Percentiles rank a stretch among this genome's conserved stretches.
Conservation (phyloP, 352 stramenopile species). For the Thraustochytrium striatum region DNA sequence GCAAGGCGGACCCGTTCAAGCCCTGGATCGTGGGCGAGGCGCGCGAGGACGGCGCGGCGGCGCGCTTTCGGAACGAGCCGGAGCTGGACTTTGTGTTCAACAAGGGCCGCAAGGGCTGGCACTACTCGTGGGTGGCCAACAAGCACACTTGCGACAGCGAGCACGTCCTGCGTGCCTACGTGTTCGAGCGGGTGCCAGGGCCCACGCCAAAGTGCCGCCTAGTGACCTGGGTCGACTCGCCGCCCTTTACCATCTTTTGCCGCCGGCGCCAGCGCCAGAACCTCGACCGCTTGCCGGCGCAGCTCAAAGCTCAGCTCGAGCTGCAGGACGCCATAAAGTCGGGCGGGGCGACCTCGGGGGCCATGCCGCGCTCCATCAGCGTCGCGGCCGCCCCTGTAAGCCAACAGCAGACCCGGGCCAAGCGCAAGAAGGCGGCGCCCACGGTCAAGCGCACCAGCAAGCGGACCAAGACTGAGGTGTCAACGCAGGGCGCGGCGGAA, state of each 20-base stretch:
- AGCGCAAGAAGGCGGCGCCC: too few relatives aligned
- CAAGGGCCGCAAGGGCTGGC: constrained; percentile 35
- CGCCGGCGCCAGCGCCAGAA: constrained; percentile 29
- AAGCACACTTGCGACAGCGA: constrained; percentile 50
- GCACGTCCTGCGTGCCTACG: constrained; percentile 39
- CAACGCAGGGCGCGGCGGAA: too few relatives aligned
- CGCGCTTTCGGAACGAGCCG: background rate
- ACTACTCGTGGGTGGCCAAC: constrained; percentile 49
- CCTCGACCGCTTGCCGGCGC: constrained; percentile 2
- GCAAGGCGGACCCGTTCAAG: constrained; percentile 39
- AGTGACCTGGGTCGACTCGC: constrained; percentile 1
- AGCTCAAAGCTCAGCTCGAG: constrained; percentile 47
- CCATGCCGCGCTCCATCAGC: background rate
- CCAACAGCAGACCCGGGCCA: too few relatives aligned
- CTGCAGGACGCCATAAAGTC: constrained; percentile 39
- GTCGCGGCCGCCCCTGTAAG: too few relatives aligned
- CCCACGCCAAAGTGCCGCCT: background rate
- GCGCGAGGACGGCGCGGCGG: background rate
- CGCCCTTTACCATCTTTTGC: constrained; percentile 47
- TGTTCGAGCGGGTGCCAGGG: constrained; percentile 34
- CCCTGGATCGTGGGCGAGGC: constrained; percentile 25
- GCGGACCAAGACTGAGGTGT: too few relatives aligned
- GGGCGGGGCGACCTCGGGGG: background rate
- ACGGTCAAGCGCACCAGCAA: too few relatives aligned
- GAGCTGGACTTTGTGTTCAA: constrained; percentile 26